phyloP scores from a whole-genome alignment of 2,329 filamentous ascomycete genomes.

The Colletotrichum simmondsii region DNA sequence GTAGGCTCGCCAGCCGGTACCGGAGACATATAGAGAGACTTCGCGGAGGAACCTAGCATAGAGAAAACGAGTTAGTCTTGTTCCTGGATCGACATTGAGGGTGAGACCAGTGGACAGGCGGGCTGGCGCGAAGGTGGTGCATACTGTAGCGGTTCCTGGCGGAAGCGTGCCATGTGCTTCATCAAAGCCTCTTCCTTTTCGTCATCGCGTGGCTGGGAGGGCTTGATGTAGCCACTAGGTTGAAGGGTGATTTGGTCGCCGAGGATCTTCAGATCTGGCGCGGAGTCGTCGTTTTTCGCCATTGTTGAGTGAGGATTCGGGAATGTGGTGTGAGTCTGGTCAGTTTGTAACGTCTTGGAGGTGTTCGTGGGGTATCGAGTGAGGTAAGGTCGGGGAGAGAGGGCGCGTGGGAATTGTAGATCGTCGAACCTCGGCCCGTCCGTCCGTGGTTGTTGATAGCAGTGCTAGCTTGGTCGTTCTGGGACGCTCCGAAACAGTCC shows the following conservation, averaged over 20 bases:
- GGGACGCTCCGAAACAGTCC: slow-evolving; percentile 11
- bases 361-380: not conserved
- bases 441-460: not conserved
- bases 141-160: slow-evolving; percentile 72
- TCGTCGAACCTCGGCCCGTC: not conserved
- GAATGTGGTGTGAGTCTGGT: not conserved
- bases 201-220: slow-evolving; percentile 51
- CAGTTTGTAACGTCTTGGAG: not conserved
- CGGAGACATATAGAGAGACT: slow-evolving; percentile 91
- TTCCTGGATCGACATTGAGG: slow-evolving; percentile 18
- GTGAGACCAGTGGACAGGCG: not conserved
- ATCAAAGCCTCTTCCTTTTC: slow-evolving; percentile 77
- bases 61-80: slow-evolving; percentile 18
- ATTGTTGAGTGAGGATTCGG: slow-evolving; percentile 39
- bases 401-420: not conserved
- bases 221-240: slow-evolving; percentile 74
- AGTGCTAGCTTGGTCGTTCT: not conserved
- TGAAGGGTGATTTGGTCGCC: slow-evolving; percentile 80
- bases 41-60: slow-evolving; percentile 83
- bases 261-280: slow-evolving; percentile 82
- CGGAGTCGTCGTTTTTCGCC: slow-evolving; percentile 53
- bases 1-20: slow-evolving; percentile 95
- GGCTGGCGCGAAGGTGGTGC: slow-evolving; percentile 34
- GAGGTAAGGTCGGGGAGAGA: too few relatives aligned
- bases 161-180: slow-evolving; percentile 88